Percentiles rank a stretch among this genome's conserved stretches.
Conservation (phyloP, 495 filamentous ascomycete species). For the Penicillium dipodomyicola region DNA sequence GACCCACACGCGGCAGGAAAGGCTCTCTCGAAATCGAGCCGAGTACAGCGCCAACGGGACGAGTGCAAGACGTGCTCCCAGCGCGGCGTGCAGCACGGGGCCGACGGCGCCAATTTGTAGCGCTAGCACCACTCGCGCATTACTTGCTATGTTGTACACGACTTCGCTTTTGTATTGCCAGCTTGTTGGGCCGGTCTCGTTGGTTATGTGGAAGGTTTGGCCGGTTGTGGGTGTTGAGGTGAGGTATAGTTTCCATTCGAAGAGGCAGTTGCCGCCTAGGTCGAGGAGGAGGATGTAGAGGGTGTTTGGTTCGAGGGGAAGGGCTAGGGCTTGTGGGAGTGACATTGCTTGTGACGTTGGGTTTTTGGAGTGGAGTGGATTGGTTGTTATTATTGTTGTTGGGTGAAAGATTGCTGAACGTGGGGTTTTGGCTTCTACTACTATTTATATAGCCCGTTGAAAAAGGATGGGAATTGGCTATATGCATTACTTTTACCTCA, state of each 20-base stretch:
- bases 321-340: not conserved
- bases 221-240: constrained; percentile 16
- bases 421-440: not conserved
- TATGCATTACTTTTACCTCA: not conserved
- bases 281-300: constrained; percentile 24
- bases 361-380: not conserved
- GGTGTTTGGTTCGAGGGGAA: constrained; percentile 13
- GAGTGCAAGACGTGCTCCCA: constrained; percentile 17
- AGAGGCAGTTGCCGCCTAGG: constrained; percentile 18
- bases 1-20: constrained; percentile 28
- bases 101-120: constrained; percentile 24
- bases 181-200: constrained; percentile 6
- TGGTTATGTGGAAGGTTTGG: constrained; percentile 19
- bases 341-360: not conserved
- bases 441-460: no score
- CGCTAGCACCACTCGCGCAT: constrained; percentile 15
- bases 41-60: constrained; percentile 21
- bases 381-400: not conserved
- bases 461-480: not conserved
- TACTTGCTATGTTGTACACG: constrained; percentile 7
- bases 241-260: constrained; percentile 30
- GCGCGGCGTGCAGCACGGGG: constrained; percentile 20
- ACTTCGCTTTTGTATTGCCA: constrained; percentile 21
- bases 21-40: constrained; percentile 18
- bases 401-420: not conserved